Evolutionary conservation across 2,329 filamentous ascomycete genomes (phyloP), one percentile per base, ranked within the genome.

Genomic region (Colletotrichum noveboracense): DNA sequence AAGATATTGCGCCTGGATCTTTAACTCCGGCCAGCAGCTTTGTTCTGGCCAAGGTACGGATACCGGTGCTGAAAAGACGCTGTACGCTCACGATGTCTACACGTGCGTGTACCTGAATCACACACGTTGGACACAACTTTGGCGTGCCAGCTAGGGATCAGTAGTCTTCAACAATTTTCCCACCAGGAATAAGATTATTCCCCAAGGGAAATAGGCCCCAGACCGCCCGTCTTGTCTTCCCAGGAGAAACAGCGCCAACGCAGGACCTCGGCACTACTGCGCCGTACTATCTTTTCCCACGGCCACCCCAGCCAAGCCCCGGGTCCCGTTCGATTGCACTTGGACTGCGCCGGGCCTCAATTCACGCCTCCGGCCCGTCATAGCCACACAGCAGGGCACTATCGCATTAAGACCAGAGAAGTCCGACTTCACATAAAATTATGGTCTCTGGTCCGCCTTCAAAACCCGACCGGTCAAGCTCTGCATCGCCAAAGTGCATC

Each of bases 231-330:
- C 48, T 55, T 56, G n/a, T 36, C 43, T 34, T 28, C 12, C 43
- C 43, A 66, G 43, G 43, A 66, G 55, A 67, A 55, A 61, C 28
- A 8, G 21, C 62, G 70, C 72, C 72, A 67, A 66, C 69, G 61
- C 69, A 75, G 61, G 72, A 72, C 72, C 55, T 75, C 61, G 68
- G 68, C 69, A 71, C 60, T 61, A 52, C 24, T 62, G 62, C 24
- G 16, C 56, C 34, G 61, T n/a, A 71, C 71, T 28, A 66, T 60
- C 16, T 26, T 55, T 18, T 30, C 60, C 67, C 48, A 71, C 48
- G 36, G 48, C 34, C 71, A 48, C 26, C 48, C 48, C 34, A 74
- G 71, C 43, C 43, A 70, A 70, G 71, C 71, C 56, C 65, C 56
- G 26, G 55, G 68, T 66, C 69, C 68, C 36, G 68, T 52, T 52